Conservation (phyloP, 352 stramenopile species). For the Pythium volutum region DNA sequence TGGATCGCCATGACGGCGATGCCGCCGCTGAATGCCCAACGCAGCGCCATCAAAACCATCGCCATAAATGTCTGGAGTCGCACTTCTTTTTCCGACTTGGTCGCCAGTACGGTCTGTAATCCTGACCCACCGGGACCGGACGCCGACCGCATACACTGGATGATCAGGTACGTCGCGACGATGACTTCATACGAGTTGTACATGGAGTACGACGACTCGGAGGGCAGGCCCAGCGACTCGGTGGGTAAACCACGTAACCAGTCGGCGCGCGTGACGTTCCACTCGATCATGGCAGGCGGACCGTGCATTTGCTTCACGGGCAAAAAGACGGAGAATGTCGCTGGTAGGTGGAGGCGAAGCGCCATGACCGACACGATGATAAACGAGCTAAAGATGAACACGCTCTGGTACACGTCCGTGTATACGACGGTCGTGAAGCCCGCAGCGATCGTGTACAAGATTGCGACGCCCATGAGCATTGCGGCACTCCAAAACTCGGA, state of each 20-base stretch:
- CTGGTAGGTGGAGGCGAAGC: conserved; percentile 49
- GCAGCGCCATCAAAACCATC: conserved; percentile 66
- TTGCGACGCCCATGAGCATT: conserved; percentile 60
- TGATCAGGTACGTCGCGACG: conserved; percentile 53
- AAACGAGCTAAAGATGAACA: conserved; percentile 82
- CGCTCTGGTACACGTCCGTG: conserved; percentile 80
- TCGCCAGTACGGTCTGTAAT: conserved; percentile 67
- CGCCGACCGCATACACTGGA: conserved; percentile 67
- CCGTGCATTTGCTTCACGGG: conserved; percentile 34
- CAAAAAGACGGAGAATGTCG: conserved; percentile 59
- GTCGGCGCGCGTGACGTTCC: conserved; percentile 43
- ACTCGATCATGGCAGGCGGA: conserved; percentile 38
- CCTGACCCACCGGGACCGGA: conserved; percentile 66
- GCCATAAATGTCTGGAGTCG: conserved; percentile 72
- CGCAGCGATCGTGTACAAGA: conserved; percentile 70
- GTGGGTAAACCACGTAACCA: conserved; percentile 51
- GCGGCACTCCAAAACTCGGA: conserved; percentile 70
- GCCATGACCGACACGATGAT: conserved; percentile 58
- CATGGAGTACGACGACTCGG: conserved; percentile 59
- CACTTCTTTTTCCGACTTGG: conserved; percentile 79
- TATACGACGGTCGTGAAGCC: conserved; percentile 77
- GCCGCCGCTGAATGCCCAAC: conserved; percentile 74
- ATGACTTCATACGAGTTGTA: conserved; percentile 70
- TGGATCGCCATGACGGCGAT: conserved; percentile 72
- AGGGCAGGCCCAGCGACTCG: conserved; percentile 33